Base-by-base conservation (phyloP, 192 early-diverging fungal genomes). In the Thamnidium elegans region DNA sequence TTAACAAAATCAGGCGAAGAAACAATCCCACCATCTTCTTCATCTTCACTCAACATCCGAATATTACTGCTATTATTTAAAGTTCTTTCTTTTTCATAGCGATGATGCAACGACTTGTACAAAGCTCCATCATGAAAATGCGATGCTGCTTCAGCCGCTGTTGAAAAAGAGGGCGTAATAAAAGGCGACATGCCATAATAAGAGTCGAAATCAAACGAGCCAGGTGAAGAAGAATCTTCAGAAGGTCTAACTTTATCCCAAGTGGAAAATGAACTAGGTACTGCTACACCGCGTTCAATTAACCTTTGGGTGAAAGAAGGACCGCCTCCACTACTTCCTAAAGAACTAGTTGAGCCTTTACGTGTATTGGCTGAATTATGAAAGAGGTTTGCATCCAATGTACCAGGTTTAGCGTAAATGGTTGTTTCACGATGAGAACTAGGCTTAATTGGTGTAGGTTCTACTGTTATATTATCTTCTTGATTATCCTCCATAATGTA, bases 181-280 rank as follows among this genome's bases (percentile, higher is more conserved):
- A 68, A 58, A 9, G 71, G 71, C 6, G 71, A 73, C 13, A 73
- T 48, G 2, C 71, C 71, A 20, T 64, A 67, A 61, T 68, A 73
- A 19, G 62, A 60, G 19, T 73, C 71, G 15, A 63, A 62, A 11
- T 66, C 65, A 17, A 58, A 58, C 20, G 68, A 63, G 10, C 46
- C 62, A 50, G 26, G 17, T 9, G 61, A 62, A 17, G 58, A 62
- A 17, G 46, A 31, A 3, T 68, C 43, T 13, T 55, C 56, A 15
- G 42, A 14, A 14, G 65, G 30, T 48, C 26, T 30, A 36, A 17
- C 32, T 10, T 47, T 64, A 8, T 68, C 60, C 66, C 55, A 68
- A 7, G 47, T 63, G 7, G 54, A 23, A 34, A 73, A 68, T 34
- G 71, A 73, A 43, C 46, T 52, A 50, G 71, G 71, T 23, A 73